These are phyloP conservation scores for Salix viminalis DNA, from an alignment of 345 rosid species.

Conservation along the genomic window DNA sequence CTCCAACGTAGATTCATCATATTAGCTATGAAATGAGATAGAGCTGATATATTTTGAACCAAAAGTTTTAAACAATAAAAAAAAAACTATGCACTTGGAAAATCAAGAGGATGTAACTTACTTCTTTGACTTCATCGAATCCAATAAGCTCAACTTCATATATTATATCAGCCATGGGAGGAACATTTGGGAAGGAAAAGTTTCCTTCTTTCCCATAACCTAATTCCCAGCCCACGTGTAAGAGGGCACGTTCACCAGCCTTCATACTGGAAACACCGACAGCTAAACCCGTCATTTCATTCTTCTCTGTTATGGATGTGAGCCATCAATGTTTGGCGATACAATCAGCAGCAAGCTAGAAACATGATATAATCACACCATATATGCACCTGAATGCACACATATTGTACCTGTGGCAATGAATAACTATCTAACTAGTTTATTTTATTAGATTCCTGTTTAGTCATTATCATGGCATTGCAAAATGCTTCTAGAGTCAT, in stretches of 20 bases:
- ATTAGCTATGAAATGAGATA: slow-evolving; percentile 3
- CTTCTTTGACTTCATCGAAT: slow-evolving; percentile 93
- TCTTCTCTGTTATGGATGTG: slow-evolving; percentile 58
- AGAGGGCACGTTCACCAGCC: slow-evolving; percentile 77
- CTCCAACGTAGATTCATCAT: neutral
- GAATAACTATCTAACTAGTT: neutral
- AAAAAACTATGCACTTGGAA: neutral
- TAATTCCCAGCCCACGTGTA: slow-evolving; percentile 84
- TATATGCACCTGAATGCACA: neutral
- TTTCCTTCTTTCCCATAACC: slow-evolving; percentile 93
- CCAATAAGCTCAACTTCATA: slow-evolving; percentile 95
- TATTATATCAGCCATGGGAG: slow-evolving; percentile 79
- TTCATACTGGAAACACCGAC: slow-evolving; percentile 84
- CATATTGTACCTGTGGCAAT: neutral
- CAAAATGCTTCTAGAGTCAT: neutral
- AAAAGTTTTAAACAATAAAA: neutral
- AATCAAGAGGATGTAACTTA: slow-evolving; percentile 31
- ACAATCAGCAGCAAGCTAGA: neutral
- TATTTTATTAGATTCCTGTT: neutral
- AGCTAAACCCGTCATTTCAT: slow-evolving; percentile 85
- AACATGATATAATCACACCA: neutral
- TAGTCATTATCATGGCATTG: neutral
- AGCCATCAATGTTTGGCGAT: slow-evolving; percentile 2
- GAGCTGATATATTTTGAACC: neutral
- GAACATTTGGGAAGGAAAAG: slow-evolving; percentile 94